These are phyloP conservation scores for Trichophaea hybrida DNA, from an alignment of 2,329 filamentous ascomycete genomes.

Conservation along the genomic window DNA sequence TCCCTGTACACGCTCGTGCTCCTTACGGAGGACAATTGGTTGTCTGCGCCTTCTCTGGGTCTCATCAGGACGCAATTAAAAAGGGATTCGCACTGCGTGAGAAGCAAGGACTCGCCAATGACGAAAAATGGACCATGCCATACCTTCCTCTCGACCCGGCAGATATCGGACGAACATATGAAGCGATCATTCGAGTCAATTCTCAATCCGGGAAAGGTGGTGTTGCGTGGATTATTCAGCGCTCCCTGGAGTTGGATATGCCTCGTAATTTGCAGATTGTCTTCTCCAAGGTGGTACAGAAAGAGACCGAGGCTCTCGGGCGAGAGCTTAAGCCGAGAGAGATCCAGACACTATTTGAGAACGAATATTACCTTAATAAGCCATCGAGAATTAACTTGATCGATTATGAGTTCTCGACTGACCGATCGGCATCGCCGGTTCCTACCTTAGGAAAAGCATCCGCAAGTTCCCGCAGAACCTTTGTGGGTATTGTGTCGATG, in stretches of 20 bases:
- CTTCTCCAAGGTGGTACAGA: slow-evolving; percentile 78
- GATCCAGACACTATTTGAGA: slow-evolving; percentile 76
- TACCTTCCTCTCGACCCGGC: slow-evolving; percentile 86
- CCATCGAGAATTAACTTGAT: slow-evolving; percentile 64
- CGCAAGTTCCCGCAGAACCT: slow-evolving; percentile 51
- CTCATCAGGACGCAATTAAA: slow-evolving; percentile 92
- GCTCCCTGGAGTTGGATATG: slow-evolving; percentile 77
- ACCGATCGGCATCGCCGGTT: slow-evolving; percentile 61
- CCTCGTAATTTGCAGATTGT: slow-evolving; percentile 84
- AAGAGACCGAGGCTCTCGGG: slow-evolving; percentile 60
- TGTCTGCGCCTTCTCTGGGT: slow-evolving; percentile 82
- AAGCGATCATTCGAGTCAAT: slow-evolving; percentile 95
- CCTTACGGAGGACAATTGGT: slow-evolving; percentile 86
- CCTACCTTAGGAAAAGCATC: slow-evolving; percentile 53
- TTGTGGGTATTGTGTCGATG: slow-evolving; percentile 70
- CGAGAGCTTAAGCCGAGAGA: slow-evolving; percentile 73
- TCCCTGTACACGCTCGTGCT: slow-evolving; percentile 75
- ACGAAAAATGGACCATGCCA: slow-evolving; percentile 68
- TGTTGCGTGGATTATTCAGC: slow-evolving; percentile 83
- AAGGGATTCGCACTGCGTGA: slow-evolving; percentile 70
- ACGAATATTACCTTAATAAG: slow-evolving; percentile 68
- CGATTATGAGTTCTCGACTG: slow-evolving; percentile 81
- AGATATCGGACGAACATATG: slow-evolving; percentile 93
- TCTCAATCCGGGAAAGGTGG: slow-evolving; percentile 92
- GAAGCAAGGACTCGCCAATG: slow-evolving; percentile 41